A percentile compares a stretch with the other conserved stretches of the same genome.
Evolutionary conservation across 2,329 filamentous ascomycete species (phyloP).

Genomic region (Zalaria obscura): DNA sequence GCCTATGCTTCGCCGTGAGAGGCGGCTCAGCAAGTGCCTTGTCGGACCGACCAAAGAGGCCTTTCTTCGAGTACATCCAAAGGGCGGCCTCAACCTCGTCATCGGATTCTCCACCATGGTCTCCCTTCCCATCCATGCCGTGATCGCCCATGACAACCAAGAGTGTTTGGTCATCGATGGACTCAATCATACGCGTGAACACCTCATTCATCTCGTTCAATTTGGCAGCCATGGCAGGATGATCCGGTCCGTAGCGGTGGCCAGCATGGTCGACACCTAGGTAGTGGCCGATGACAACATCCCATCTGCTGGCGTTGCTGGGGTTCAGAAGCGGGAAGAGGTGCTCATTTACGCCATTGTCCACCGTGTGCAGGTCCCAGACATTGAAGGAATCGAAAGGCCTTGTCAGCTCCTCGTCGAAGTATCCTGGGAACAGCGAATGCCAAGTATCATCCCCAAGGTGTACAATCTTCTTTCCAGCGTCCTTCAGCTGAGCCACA

Average conservation of each 20-base stretch:
- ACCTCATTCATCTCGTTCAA: constrained; percentile 81
- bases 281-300: constrained; percentile 88
- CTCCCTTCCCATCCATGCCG: constrained; percentile 93
- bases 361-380: constrained; percentile 92
- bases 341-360: constrained; percentile 86
- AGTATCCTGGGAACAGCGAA: constrained; percentile 83
- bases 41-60: constrained; percentile 65
- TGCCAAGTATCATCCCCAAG: constrained; percentile 98
- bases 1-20: constrained; percentile 59
- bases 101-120: constrained; percentile 96
- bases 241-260: constrained; percentile 87
- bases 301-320: constrained; percentile 59
- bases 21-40: constrained; percentile 44
- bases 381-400: constrained; percentile 97
- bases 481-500: constrained; percentile 47
- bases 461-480: constrained; percentile 71
- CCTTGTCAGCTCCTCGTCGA: constrained; percentile 70
- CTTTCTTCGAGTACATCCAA: constrained; percentile 95
- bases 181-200: constrained; percentile 54
- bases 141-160: constrained; percentile 98
- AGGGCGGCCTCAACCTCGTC: constrained; percentile 88
- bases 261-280: constrained; percentile 94
- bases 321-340: constrained; percentile 67
- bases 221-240: constrained; percentile 83
- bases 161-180: constrained; percentile 72